These are phyloP conservation scores for Auriscalpium orientale DNA, from an alignment of 768 basidiomycete species.

Conservation along the genomic window DNA sequence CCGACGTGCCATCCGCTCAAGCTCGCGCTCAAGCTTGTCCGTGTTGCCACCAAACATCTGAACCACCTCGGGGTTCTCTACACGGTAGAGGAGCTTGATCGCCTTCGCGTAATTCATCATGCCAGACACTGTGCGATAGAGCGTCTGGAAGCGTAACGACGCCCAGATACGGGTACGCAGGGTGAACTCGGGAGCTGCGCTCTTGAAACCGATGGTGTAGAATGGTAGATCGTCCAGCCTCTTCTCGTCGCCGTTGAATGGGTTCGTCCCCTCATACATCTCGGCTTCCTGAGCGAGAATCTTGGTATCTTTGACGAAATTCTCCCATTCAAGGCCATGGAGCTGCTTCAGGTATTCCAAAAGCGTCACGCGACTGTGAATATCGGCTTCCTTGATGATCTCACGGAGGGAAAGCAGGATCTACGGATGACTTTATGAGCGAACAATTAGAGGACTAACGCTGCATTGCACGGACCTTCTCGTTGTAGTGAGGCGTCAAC, in stretches of 20 bases:
- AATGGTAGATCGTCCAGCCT: conserved; percentile 93
- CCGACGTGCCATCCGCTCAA: conserved; percentile 94
- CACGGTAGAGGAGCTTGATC: conserved; percentile 98
- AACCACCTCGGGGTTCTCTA: conserved; percentile 98
- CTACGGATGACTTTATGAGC: conserved; percentile 25
- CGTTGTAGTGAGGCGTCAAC: conserved; percentile 95
- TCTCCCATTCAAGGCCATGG: conserved; percentile 98
- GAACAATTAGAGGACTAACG: not conserved
- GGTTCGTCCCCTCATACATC: conserved; percentile 71
- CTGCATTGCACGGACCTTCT: conserved; percentile 55
- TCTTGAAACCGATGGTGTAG: conserved; percentile 99
- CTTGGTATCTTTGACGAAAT: conserved; percentile 99
- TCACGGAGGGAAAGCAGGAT: conserved; percentile 93
- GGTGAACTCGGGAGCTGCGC: conserved; percentile 95
- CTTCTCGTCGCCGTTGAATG: conserved; percentile 76
- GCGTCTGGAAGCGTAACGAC: conserved; percentile 94
- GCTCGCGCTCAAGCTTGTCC: conserved; percentile 90
- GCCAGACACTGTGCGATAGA: conserved; percentile 97
- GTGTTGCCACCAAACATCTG: conserved; percentile 97
- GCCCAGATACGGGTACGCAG: conserved; percentile 99
- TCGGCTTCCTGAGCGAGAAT: conserved; percentile 95
- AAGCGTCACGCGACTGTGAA: conserved; percentile 93
- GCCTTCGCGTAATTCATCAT: conserved; percentile 99
- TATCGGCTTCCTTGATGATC: conserved; percentile 98
- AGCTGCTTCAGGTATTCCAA: conserved; percentile 98